phyloP scores from a whole-genome alignment of 352 stramenopile genomes.

The Peronospora farinosa region DNA sequence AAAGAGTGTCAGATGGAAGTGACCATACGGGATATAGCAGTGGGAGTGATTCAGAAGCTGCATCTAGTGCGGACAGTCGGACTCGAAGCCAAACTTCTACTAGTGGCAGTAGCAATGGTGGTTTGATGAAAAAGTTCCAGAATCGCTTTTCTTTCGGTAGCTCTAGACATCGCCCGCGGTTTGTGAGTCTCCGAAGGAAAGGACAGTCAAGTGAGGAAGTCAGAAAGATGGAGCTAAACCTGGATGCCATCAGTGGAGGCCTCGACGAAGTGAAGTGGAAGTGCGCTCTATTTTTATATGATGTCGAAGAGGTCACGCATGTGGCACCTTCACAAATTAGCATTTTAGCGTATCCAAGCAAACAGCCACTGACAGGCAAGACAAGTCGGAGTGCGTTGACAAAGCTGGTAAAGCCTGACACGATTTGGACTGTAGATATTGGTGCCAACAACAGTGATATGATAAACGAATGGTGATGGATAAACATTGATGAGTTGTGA shows the following conservation, averaged over 20 bases:
- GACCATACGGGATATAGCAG: conserved; percentile 40
- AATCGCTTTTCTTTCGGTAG: conserved; percentile 60
- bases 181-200: conserved; percentile 60
- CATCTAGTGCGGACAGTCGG: conserved; percentile 10
- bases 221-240: conserved; percentile 67
- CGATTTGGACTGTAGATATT: conserved; percentile 82
- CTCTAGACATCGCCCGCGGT: conserved; percentile 39
- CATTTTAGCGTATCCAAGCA: conserved; percentile 68
- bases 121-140: conserved; percentile 80
- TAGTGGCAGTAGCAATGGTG: conserved; percentile 30
- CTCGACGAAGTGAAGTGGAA: conserved; percentile 86
- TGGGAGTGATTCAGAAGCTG: conserved; percentile 38
- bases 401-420: conserved; percentile 73
- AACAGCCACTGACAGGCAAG: conserved; percentile 57
- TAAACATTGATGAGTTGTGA: neutral
- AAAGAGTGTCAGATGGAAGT: conserved; percentile 33
- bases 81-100: conserved; percentile 22
- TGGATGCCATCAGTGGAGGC: conserved; percentile 76
- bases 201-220: conserved; percentile 69
- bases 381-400: conserved; percentile 55
- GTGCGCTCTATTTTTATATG: conserved; percentile 77
- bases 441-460: conserved; percentile 58
- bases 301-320: conserved; percentile 72
- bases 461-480: conserved; percentile 45
- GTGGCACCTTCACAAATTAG: conserved; percentile 75